phyloP scores from a whole-genome alignment of 2,329 filamentous ascomycete genomes.

The Lecanicillium sp. region DNA sequence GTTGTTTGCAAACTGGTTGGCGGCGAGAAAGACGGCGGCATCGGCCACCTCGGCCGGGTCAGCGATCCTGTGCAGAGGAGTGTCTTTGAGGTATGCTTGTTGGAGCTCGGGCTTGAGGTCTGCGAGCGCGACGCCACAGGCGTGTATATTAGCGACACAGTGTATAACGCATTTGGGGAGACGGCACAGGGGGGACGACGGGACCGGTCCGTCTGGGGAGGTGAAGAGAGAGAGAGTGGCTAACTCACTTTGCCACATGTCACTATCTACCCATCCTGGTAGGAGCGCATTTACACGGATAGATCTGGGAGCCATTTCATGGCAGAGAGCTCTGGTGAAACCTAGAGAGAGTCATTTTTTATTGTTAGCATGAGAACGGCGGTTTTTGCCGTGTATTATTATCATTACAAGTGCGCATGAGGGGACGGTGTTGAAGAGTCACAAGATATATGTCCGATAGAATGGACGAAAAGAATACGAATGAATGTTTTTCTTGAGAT shows the following conservation, averaged over 20 bases:
- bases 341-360: conserved; percentile 35
- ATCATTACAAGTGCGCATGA: background rate
- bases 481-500: conserved; percentile 14
- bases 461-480: conserved; percentile 8
- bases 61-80: conserved; percentile 63
- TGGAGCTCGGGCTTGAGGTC: conserved; percentile 34
- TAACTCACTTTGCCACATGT: conserved; percentile 69
- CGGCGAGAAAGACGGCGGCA: conserved; percentile 69
- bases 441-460: background rate
- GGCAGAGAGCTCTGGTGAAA: conserved; percentile 61
- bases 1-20: conserved; percentile 79
- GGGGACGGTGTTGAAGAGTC: background rate
- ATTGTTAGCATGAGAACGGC: conserved; percentile 1
- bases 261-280: conserved; percentile 76
- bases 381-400: background rate
- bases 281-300: conserved; percentile 76
- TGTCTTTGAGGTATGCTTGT: conserved; percentile 39
- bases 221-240: conserved; percentile 16
- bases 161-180: background rate
- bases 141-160: conserved; percentile 34
- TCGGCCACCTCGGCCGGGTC: conserved; percentile 68
- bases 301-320: conserved; percentile 52
- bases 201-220: no score
- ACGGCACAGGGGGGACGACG: background rate
- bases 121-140: conserved; percentile 18